Conservation (phyloP, 257 asterid genomes). For the Ehretia macrophylla region DNA sequence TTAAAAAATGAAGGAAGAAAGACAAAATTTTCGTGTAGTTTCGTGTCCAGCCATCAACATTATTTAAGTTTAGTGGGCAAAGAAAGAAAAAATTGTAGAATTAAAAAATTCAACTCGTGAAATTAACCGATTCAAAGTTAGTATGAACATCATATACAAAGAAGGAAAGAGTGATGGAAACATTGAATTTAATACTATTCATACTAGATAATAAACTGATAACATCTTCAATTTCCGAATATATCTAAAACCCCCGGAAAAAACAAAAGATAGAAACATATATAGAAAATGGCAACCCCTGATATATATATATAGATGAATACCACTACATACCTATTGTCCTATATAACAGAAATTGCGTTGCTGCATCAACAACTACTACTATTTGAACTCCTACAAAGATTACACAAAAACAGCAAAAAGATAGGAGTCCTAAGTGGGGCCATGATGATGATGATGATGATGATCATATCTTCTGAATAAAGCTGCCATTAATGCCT, state of each 20-base stretch:
- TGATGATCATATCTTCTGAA: not conserved
- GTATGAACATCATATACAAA: too few relatives aligned
- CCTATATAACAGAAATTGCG: not conserved
- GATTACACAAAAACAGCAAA: not conserved
- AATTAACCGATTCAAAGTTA: too few relatives aligned
- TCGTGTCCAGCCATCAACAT: too few relatives aligned
- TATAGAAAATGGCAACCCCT: not conserved
- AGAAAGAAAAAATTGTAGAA: not conserved
- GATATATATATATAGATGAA: too few relatives aligned
- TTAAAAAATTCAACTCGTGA: too few relatives aligned
- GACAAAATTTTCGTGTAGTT: too few relatives aligned
- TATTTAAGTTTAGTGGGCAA: not conserved
- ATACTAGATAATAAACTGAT: not conserved
- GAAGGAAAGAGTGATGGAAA: too few relatives aligned
- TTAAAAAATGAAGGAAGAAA: too few relatives aligned
- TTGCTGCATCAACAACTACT: not conserved
- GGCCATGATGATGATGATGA: not conserved
- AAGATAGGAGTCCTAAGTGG: conserved; percentile 1
- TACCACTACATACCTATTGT: not conserved
- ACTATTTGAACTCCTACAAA: conserved; percentile 5
- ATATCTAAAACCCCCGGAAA: not conserved
- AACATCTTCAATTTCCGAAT: not conserved
- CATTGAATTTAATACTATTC: too few relatives aligned
- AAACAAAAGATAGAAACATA: not conserved
- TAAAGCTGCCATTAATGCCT: too few relatives aligned